Base-by-base conservation (phyloP, 148 eudicot genomes). In the Linanthus parryae region DNA sequence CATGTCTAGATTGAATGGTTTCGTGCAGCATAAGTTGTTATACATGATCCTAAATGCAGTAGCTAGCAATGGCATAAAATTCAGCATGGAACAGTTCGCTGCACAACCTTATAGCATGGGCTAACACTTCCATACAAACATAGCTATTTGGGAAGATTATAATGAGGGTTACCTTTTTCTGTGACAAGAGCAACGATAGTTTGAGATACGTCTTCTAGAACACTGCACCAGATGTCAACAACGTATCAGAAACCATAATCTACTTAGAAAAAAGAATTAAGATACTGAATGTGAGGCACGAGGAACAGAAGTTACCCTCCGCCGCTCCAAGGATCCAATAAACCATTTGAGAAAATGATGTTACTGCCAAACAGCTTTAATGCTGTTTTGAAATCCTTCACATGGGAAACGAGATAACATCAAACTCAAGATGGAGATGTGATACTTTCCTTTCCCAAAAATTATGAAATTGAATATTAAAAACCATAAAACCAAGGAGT, bases 311-410 rank as follows among this genome's bases (percentile, higher is more conserved):
- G 5, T 44, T 68, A 83, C 91, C 91, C 67, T 73, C 97, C 97
- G 46, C 97, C 97, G 48, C 97, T 88, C 97, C 97, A 88, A 22
- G 97, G 97, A 72, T 88, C 97, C 66, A 88, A 52, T 33, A 81
- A 62, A 35, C 97, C 97, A 61, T 84, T 84, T 45, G 97, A 55
- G 60, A 88, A 88, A 33, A 84, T 77, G 54, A 88, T 79, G 72
- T 88, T 88, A 63, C 97, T 88, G 57, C 86, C 97, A 54, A 75
- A 77, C 10, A 3, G 57, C 58, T 70, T 73, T 63, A 83, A 55
- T 28, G 69, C 59, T 38, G 68, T 67, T 61, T 82, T 73, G 27
- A 74, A 76, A 63, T 75, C 80, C 97, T 88, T 59, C 81, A 81
- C 23, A 48, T 23, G 9, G 53, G 31, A 58, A 58, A 17, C 3